These are phyloP conservation scores for Cicer chorassanicum DNA, from an alignment of 306 rosid genomes.

Conservation along the genomic window DNA sequence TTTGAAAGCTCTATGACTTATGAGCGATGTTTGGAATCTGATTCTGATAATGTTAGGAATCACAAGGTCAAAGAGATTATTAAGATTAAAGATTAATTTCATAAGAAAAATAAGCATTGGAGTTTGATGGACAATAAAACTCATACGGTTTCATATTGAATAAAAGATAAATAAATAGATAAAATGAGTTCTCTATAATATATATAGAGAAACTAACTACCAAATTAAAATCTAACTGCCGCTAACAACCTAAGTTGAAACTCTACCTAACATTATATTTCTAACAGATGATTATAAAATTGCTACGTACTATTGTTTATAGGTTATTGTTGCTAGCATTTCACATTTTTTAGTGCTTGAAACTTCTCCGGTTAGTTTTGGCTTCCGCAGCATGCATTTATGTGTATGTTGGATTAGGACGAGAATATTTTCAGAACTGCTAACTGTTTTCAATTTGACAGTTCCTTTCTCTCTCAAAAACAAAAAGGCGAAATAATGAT, in stretches of 20 bases:
- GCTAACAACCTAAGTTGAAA: too few species aligned
- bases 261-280: too few species aligned
- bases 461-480: background rate
- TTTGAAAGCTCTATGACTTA: slow-evolving; percentile 17
- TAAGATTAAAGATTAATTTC: too few species aligned
- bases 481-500: background rate
- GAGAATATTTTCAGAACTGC: background rate
- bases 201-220: too few species aligned
- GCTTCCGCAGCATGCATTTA: background rate
- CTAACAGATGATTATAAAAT: background rate
- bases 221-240: too few species aligned
- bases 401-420: background rate
- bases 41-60: background rate
- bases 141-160: too few species aligned
- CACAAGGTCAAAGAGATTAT: too few species aligned
- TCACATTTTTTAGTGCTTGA: slow-evolving; percentile 2
- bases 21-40: slow-evolving; percentile 26
- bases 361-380: background rate
- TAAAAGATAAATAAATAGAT: too few species aligned
- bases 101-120: too few species aligned
- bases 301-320: background rate
- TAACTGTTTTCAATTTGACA: too few species aligned
- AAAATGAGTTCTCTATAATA: too few species aligned
- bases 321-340: background rate
- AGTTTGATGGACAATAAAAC: too few species aligned